phyloP scores from a whole-genome alignment of 768 basidiomycete species.

The Mycena vulgaris region DNA sequence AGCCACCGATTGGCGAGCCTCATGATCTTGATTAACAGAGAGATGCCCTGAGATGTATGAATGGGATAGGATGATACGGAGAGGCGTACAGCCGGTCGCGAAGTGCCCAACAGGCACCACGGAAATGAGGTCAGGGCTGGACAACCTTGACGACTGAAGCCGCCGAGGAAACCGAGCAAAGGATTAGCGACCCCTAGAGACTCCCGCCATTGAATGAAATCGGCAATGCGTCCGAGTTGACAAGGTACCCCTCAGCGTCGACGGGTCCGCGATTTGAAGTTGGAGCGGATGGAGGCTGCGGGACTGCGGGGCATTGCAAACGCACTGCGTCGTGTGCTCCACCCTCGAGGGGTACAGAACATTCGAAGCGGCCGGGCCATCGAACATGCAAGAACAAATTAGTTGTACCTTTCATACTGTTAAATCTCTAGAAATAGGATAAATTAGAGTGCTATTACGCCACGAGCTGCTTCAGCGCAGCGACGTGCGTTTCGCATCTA shows the following conservation, averaged over 20 bases:
- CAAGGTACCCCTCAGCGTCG: not conserved
- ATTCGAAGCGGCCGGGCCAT: not conserved
- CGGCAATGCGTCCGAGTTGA: too few relatives aligned
- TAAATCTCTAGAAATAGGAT: slow-evolving; percentile 22
- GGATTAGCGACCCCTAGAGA: too few relatives aligned
- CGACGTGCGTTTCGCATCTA: slow-evolving; percentile 60
- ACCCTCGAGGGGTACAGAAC: too few relatives aligned
- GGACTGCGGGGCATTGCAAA: too few relatives aligned
- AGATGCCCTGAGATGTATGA: not conserved
- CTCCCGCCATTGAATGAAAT: too few relatives aligned
- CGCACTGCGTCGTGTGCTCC: too few relatives aligned
- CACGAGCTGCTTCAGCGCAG: slow-evolving; percentile 49
- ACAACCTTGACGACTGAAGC: too few relatives aligned
- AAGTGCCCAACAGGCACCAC: not conserved
- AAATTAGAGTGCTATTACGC: slow-evolving; percentile 18
- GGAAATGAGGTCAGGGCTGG: too few relatives aligned
- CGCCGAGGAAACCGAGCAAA: too few relatives aligned
- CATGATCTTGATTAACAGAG: not conserved
- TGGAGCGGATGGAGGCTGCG: too few relatives aligned
- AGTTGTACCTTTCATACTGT: slow-evolving; percentile 3
- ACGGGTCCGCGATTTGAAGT: too few relatives aligned
- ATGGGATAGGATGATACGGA: not conserved
- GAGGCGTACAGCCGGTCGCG: not conserved
- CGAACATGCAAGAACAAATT: not conserved
- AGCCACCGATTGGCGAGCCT: not conserved